Evolutionary conservation across 2,329 filamentous ascomycete species (phyloP).

Genomic region (Botrytis deweyae): DNA sequence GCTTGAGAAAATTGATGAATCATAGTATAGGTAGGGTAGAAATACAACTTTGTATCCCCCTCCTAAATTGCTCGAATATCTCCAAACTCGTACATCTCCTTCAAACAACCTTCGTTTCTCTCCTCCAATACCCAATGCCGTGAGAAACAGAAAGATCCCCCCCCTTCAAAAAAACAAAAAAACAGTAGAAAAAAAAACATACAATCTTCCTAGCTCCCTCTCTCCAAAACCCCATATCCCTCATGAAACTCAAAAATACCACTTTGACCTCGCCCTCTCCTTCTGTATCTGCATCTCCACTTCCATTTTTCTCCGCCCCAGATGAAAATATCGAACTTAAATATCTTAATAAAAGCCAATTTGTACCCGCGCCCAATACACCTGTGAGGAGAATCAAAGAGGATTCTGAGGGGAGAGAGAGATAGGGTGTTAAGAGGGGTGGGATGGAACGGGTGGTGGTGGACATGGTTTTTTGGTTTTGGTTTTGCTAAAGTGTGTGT

Average conservation of each 20-base stretch:
- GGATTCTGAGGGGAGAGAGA: conserved; percentile 55
- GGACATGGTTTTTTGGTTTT: not conserved
- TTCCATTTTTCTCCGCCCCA: conserved; percentile 12
- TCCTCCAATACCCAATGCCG: no score
- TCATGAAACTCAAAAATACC: conserved; percentile 79
- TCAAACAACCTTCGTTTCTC: not conserved
- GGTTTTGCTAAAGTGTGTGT: not conserved
- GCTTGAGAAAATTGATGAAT: not conserved
- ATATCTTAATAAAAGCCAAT: conserved; percentile 63
- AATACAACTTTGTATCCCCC: not conserved
- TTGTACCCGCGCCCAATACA: conserved; percentile 62
- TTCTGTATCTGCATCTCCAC: not conserved
- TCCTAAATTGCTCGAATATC: not conserved
- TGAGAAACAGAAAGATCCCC: no score
- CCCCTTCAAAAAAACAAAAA: no score
- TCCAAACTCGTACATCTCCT: no score
- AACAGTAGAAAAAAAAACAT: conserved; percentile 34
- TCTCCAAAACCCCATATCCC: conserved; percentile 76
- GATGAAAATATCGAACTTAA: conserved; percentile 39
- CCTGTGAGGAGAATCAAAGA: conserved; percentile 67
- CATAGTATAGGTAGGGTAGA: not conserved
- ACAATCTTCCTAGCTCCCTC: conserved; percentile 68
- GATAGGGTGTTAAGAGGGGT: conserved; percentile 62
- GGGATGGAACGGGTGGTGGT: conserved; percentile 44
- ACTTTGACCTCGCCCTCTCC: conserved; percentile 48